Base-by-base conservation (phyloP, 1,139 yeast species). In the Sugiyamaella xylanicola region DNA sequence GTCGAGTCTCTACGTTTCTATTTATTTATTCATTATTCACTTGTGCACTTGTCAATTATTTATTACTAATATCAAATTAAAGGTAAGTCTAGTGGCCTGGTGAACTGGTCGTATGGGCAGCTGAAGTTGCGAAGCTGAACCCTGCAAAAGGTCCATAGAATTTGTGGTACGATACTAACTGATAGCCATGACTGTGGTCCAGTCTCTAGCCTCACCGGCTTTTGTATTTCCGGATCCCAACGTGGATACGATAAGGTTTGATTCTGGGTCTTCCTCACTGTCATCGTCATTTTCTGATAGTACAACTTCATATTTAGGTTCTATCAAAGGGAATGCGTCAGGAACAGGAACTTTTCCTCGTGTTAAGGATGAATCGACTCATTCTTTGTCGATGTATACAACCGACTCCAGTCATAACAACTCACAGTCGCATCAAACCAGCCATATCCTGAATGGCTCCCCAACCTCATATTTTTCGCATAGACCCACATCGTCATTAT, bases 181-280 rank as follows among this genome's bases (percentile, higher is more conserved):
- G n/a, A n/a, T n/a, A 36, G 42, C 39, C 40, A 50, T 50, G 53
- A 50, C 53, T 3, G 53, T 35, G 7, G 53, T 50, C 20, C 53
- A 49, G 20, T 42, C 53, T 15, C 37, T 50, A 13, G 43, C 53
- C 13, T 42, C 48, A 3, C 52, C 52, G 35, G 43, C 53, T 13
- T 50, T 50, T 50, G 53, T 50, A 9, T 50, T 50, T 29, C 53
- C 53, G 17, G 53, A 50, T 32, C 53, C 53, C 17, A 49, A 29
- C 9, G 36, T 44, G 2, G 48, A 50, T 21, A 21, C 46, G 9
- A 48, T 48, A 25, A 39, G 46, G 4, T 48, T 35, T 22, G 52
- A 48, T n/a, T 48, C 52, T 13, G 48, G 42, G 7, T 43, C 53
- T 2, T 50, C 53, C 8, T 42, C 48, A 13, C 22, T 43, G 9